Evolutionary conservation across 306 rosid species (phyloP), one percentile per base, ranked within the genome.

Genomic region (Cucurbita argyrosperma): DNA sequence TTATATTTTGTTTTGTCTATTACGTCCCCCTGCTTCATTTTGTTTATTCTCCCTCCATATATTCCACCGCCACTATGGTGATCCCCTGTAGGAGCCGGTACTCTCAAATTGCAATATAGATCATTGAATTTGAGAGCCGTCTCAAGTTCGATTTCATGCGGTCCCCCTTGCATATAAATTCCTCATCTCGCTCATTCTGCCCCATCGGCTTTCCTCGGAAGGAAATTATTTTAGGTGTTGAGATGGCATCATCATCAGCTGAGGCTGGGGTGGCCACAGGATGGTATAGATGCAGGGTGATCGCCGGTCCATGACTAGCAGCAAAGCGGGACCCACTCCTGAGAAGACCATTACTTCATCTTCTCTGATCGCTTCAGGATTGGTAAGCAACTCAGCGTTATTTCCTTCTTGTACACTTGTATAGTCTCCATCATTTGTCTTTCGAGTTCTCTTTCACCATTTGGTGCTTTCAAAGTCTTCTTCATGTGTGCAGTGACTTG

Each of bases 211-310:
- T 18, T 12, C 71, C 2, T 18, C 71, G 0, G 18, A 19, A 40
- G 46, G 38, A 61, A 38, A 61, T 35, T 64, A 21, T 76, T 63
- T 76, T 63, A 62, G 72, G 87, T 82, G 90, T 90, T 90, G 90
- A 78, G 79, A 91, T 94, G 99, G 96, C 97, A 70, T 82, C 98
- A 62, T 83, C 96, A 71, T 80, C 88, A 69, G 82, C 84, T 62
- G 83, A 4, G 35, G 35, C 35, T 30, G 35, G 81, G 69, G 90
- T 74, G 72, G 76, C 85, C 54, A 71, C 95, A 7, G 96, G 91
- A 55, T 94, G 99, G 99, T 89, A 88, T 87, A 89, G 77, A 81
- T 97, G 92, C 74, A 89, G 84, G 72, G 99, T 94, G 81, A 94
- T 91, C 75, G 91, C 90, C 5, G 92, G 89, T 79, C 99, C 10